These are phyloP conservation scores for Phellinidium pouzarii DNA, from an alignment of 1,284 basidiomycete species.

Conservation along the genomic window DNA sequence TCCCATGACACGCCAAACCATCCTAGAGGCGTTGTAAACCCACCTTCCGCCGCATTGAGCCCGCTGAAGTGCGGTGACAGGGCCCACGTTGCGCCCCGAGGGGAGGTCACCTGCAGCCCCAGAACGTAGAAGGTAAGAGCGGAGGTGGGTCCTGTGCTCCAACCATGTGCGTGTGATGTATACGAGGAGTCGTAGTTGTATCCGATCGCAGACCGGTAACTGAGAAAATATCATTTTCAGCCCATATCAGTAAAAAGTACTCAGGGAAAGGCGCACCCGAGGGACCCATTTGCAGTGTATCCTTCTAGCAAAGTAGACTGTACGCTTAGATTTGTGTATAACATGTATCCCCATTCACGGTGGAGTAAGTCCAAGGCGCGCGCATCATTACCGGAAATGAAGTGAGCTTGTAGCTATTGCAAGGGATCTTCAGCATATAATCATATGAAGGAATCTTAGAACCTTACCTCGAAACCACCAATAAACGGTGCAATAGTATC, in stretches of 20 bases:
- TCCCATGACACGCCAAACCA: slow-evolving; percentile 37
- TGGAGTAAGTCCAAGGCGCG: slow-evolving; percentile 42
- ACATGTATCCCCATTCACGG: slow-evolving; percentile 48
- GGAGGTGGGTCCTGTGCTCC: slow-evolving; percentile 40
- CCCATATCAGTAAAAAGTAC: neutral
- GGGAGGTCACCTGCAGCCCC: slow-evolving; percentile 35
- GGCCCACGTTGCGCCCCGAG: slow-evolving; percentile 35
- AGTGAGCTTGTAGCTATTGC: slow-evolving; percentile 43
- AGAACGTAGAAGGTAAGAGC: slow-evolving; percentile 40
- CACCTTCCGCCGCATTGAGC: slow-evolving; percentile 33
- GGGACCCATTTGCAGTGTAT: slow-evolving; percentile 43
- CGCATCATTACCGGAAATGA: slow-evolving; percentile 39
- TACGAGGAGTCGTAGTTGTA: slow-evolving; percentile 43
- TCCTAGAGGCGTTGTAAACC: slow-evolving; percentile 39
- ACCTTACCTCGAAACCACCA: slow-evolving; percentile 40
- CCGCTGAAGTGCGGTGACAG: slow-evolving; percentile 33
- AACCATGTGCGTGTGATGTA: slow-evolving; percentile 41
- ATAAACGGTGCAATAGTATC: slow-evolving; percentile 48
- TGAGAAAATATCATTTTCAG: slow-evolving; percentile 13
- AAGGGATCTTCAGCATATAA: neutral
- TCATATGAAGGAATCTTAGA: neutral
- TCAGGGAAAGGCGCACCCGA: slow-evolving; percentile 31
- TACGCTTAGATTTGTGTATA: slow-evolving; percentile 44
- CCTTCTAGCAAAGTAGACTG: slow-evolving; percentile 46
- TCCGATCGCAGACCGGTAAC: slow-evolving; percentile 40